Evolutionary conservation across 768 basidiomycete species (phyloP).

Genomic region (Mycena chlorophos): DNA sequence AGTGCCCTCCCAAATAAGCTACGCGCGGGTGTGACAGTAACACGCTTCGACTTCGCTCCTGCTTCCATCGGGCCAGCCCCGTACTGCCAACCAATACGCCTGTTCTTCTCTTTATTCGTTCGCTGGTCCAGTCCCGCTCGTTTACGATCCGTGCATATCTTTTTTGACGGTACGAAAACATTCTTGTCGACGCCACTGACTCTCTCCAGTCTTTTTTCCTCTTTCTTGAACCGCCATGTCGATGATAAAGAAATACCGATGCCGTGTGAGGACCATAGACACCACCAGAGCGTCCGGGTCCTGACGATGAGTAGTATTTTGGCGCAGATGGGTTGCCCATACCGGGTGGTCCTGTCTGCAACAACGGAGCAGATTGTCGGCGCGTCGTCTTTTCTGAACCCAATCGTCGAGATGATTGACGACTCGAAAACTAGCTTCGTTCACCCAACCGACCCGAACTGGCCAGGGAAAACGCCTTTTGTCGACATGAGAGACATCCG

Average conservation of each 20-base stretch:
- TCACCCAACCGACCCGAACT: not conserved
- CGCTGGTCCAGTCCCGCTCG: not conserved
- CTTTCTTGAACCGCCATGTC: slow-evolving; percentile 10
- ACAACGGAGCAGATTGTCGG: slow-evolving; percentile 52
- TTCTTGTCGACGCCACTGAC: not conserved
- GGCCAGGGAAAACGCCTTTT: slow-evolving; percentile 26
- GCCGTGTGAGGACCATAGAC: slow-evolving; percentile 40
- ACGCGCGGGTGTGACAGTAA: too few species aligned
- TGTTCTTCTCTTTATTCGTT: not conserved
- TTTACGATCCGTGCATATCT: too few species aligned
- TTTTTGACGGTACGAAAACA: too few species aligned
- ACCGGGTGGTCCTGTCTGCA: slow-evolving; percentile 39
- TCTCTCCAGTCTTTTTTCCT: slow-evolving; percentile 1
- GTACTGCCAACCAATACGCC: too few species aligned
- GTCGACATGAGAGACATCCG: slow-evolving; percentile 11
- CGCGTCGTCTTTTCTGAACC: slow-evolving; percentile 36
- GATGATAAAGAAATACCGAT: slow-evolving; percentile 41
- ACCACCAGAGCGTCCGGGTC: not conserved
- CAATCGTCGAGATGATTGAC: too few species aligned
- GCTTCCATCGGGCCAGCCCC: too few species aligned
- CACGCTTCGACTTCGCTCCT: too few species aligned
- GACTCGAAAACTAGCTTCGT: too few species aligned
- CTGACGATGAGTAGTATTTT: slow-evolving; percentile 41
- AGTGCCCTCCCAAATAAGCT: too few species aligned
- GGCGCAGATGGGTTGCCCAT: slow-evolving; percentile 44